Evolutionary conservation across 164 flowering plant genomes (phyloP), one percentile per base, ranked within the genome.

Genomic region (Buxus sempervirens): DNA sequence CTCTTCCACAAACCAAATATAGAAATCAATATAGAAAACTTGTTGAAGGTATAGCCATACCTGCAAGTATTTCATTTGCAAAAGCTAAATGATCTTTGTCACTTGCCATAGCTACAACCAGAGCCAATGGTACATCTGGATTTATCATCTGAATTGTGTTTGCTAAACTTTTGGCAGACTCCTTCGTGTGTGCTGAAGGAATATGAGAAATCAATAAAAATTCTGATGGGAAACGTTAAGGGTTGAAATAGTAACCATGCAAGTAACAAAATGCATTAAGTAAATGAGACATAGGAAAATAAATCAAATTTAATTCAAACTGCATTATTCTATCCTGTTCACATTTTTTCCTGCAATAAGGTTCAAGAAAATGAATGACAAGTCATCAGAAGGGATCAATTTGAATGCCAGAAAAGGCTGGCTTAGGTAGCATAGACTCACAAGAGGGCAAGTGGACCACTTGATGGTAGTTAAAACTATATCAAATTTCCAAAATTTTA

Each of bases 101-200:
- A 45, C 51, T 45, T 10, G 51, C 51, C 51, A 95, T 93, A 62
- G 99, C 97, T 70, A 93, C 90, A 65, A 95, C 93, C 74, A 95
- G 78, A 66, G 81, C 88, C 73, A 89, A 45, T 51, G 55, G 77
- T 54, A 79, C 76, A 38, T 76, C 73, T 8, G 88, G 88, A 74
- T 78, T 83, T 66, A 82, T 60, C 86, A 82, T 84, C 27, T 64
- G 62, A 67, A 93, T 79, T 6, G 78, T 89, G 61, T 88, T 79
- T 28, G 73, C 75, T 80, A 88, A 70, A 9, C 90, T 82, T 71
- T 76, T 82, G 6, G 94, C 99, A 68, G 99, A 92, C 51, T 90
- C 97, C 81, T 86, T 87, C 26, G 97, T 95, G 71, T 95, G 99
- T 5, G 93, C 93, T 88, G 83, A 51, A 76, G 72, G 12, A 5